Conservation (phyloP, 225 moss, liverwort and hornwort genomes). For the Sphagnum contortum region DNA sequence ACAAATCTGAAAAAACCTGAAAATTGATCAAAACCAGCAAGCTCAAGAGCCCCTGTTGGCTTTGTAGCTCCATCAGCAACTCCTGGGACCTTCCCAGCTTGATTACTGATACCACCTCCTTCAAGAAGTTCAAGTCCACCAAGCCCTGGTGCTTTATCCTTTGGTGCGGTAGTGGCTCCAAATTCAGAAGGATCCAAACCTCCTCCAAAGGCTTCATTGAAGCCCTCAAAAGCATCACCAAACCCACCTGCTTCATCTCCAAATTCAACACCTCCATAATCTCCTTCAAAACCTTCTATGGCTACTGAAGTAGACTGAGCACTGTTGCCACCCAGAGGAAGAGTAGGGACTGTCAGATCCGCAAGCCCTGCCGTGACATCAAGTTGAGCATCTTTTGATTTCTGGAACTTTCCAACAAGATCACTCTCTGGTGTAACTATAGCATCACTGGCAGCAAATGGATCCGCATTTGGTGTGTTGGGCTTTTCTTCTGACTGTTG, state of each 20-base stretch:
- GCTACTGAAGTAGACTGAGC: slow-evolving; percentile 50
- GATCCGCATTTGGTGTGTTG: slow-evolving; percentile 68
- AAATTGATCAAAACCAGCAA: slow-evolving; percentile 42
- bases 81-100: slow-evolving; percentile 13
- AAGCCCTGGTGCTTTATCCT: slow-evolving; percentile 64
- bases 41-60: slow-evolving; percentile 32
- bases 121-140: slow-evolving; percentile 82
- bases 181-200: slow-evolving; percentile 94
- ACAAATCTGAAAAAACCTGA: slow-evolving; percentile 15
- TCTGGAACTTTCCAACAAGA: slow-evolving; percentile 87
- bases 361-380: slow-evolving; percentile 91
- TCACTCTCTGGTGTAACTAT: slow-evolving; percentile 83
- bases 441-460: slow-evolving; percentile 96
- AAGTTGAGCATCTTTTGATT: slow-evolving; percentile 68
- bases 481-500: slow-evolving; percentile 66
- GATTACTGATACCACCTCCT: slow-evolving; percentile 51
- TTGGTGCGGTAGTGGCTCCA: slow-evolving; percentile 60
- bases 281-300: slow-evolving; percentile 97
- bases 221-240: slow-evolving; percentile 94
- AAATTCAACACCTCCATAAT: slow-evolving; percentile 89
- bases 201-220: slow-evolving; percentile 97
- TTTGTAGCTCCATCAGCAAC: slow-evolving; percentile 10
- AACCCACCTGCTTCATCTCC: slow-evolving; percentile 97
- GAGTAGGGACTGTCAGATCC: slow-evolving; percentile 73
- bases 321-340: slow-evolving; percentile 51